Conservation (phyloP, 352 stramenopile genomes). For the Globisporangium cylindrosporum region DNA sequence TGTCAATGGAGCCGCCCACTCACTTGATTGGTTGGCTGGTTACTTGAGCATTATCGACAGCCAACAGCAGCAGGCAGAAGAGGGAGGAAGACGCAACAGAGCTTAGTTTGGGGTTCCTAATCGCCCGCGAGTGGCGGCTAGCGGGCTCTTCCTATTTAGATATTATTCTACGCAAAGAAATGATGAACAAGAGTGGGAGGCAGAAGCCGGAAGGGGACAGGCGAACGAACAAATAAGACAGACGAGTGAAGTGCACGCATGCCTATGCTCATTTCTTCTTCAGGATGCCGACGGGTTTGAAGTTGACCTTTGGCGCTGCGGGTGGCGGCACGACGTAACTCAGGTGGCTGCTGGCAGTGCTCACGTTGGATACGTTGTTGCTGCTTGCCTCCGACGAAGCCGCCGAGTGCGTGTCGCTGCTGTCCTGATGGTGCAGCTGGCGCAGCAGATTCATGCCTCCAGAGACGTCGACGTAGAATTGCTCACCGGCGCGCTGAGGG, state of each 20-base stretch:
- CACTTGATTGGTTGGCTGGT: background rate
- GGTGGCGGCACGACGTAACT: slow-evolving; percentile 22
- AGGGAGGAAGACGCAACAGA: background rate
- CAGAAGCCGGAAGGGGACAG: background rate
- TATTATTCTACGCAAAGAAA: slow-evolving; percentile 20
- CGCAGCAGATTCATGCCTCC: slow-evolving; percentile 43
- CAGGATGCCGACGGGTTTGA: slow-evolving; percentile 64
- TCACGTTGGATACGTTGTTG: slow-evolving; percentile 21
- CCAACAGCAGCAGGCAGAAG: background rate
- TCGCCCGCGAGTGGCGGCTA: background rate
- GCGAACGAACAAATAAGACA: background rate
- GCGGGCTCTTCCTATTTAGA: slow-evolving; percentile 23
- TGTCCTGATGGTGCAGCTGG: slow-evolving; percentile 28
- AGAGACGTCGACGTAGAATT: slow-evolving; percentile 64
- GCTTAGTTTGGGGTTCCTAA: slow-evolving; percentile 1
- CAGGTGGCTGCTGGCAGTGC: slow-evolving; percentile 19
- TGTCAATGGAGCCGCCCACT: background rate
- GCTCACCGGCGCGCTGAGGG: slow-evolving; percentile 42
- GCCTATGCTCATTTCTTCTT: slow-evolving; percentile 24
- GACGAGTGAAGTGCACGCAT: slow-evolving; percentile 1
- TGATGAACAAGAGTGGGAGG: slow-evolving; percentile 1
- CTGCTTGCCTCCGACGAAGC: slow-evolving; percentile 19
- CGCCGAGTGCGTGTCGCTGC: slow-evolving; percentile 20
- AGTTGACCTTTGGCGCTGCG: slow-evolving; percentile 22
- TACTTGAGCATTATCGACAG: background rate